These are phyloP conservation scores for Wickerhamiella domercqiae DNA, from an alignment of 805 yeast genomes.

Conservation along the genomic window DNA sequence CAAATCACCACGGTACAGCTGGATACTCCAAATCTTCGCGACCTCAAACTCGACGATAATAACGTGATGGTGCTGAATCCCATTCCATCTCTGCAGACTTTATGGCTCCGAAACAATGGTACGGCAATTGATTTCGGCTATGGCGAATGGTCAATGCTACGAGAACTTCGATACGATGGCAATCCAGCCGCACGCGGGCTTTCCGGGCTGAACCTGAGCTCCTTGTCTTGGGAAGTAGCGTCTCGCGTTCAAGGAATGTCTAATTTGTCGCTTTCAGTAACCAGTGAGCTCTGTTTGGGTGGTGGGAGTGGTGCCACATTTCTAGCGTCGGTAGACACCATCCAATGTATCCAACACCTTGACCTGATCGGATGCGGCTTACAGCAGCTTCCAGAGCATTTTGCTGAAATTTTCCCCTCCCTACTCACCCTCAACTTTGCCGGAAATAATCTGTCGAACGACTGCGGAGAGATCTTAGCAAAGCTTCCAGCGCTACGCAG, in stretches of 20 bases:
- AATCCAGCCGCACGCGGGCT: slow-evolving; percentile 9
- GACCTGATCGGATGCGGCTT: slow-evolving; percentile 10
- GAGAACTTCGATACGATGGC: slow-evolving; percentile 16
- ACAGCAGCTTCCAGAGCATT: slow-evolving; percentile 11
- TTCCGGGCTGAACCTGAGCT: slow-evolving; percentile 8
- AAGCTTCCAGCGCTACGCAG: slow-evolving; percentile 13
- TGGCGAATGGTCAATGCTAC: slow-evolving; percentile 12
- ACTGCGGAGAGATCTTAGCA: slow-evolving; percentile 3
- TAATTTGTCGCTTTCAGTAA: slow-evolving; percentile 3
- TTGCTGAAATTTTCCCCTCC: slow-evolving; percentile 13
- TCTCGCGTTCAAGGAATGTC: slow-evolving; percentile 3
- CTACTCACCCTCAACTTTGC: slow-evolving; percentile 14
- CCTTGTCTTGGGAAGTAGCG: slow-evolving; percentile 12
- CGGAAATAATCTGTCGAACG: slow-evolving; percentile 14
- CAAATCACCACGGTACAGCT: slow-evolving; percentile 10
- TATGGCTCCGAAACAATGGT: slow-evolving; percentile 12
- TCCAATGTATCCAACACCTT: slow-evolving; percentile 14
- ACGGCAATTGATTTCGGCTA: slow-evolving; percentile 15
- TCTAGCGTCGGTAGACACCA: neutral
- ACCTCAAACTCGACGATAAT: slow-evolving; percentile 12
- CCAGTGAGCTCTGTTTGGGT: slow-evolving; percentile 11
- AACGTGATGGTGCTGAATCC: slow-evolving; percentile 10
- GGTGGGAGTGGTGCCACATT: slow-evolving; percentile 9
- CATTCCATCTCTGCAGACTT: slow-evolving; percentile 11
- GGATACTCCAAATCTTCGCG: slow-evolving; percentile 14